phyloP scores from a whole-genome alignment of 2,329 filamentous ascomycete genomes.

The Shiraia sp. region DNA sequence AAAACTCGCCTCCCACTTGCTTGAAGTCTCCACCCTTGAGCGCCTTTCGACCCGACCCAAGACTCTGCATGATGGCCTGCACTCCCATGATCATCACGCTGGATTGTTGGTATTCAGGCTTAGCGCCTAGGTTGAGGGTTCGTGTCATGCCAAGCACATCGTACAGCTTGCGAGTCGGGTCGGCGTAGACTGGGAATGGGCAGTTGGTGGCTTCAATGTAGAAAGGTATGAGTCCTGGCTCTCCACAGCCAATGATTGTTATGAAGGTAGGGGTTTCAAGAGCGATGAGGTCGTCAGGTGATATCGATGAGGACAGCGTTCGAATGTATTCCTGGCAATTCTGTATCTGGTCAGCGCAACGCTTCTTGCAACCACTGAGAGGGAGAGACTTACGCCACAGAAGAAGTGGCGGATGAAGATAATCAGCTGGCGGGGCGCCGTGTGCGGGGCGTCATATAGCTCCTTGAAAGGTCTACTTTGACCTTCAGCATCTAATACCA shows the following conservation, averaged over 20 bases:
- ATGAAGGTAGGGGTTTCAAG: constrained; percentile 63
- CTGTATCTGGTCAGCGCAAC: constrained; percentile 43
- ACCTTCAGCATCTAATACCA: constrained; percentile 42
- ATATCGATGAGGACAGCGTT: constrained; percentile 63
- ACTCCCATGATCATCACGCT: constrained; percentile 52
- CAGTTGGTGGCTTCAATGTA: constrained; percentile 67
- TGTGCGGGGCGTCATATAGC: constrained; percentile 39
- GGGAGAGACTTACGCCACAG: constrained; percentile 65
- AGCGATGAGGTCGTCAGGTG: constrained; percentile 47
- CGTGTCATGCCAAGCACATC: constrained; percentile 69
- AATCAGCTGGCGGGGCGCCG: constrained; percentile 60
- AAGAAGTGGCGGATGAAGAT: constrained; percentile 82
- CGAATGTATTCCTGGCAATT: constrained; percentile 78
- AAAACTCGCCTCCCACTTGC: constrained; percentile 76
- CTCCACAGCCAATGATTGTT: constrained; percentile 73
- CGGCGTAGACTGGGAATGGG: constrained; percentile 76
- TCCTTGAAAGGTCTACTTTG: constrained; percentile 43
- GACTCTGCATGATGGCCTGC: constrained; percentile 61
- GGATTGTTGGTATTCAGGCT: constrained; percentile 68
- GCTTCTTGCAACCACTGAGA: neutral
- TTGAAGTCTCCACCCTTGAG: constrained; percentile 67
- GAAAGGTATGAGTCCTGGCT: constrained; percentile 67
- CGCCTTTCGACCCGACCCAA: constrained; percentile 63
- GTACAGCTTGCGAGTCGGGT: constrained; percentile 70
- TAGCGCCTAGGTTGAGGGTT: constrained; percentile 63